Evolutionary conservation across 805 yeast genomes (phyloP).

Genomic region (Starmerella tilneyi): DNA sequence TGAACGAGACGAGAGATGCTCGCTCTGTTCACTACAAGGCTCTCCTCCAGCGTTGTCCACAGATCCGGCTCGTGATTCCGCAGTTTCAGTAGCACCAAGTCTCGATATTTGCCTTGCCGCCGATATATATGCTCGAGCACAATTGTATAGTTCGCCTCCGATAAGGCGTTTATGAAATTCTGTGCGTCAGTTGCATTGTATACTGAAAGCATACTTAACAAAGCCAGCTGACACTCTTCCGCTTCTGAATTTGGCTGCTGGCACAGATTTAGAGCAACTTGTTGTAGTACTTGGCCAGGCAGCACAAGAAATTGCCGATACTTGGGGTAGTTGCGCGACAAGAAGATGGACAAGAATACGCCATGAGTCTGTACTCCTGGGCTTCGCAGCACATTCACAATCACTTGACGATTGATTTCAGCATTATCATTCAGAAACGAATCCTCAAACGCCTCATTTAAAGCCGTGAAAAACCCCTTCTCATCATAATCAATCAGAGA

Average conservation of each 20-base stretch:
- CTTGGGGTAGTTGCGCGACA: conserved; percentile 74
- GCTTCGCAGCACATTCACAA: conserved; percentile 54
- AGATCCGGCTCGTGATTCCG: conserved; percentile 1
- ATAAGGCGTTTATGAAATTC: conserved; percentile 41
- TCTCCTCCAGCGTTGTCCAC: conserved; percentile 10
- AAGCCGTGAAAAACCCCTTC: conserved; percentile 46
- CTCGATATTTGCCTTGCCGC: conserved; percentile 7
- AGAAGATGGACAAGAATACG: conserved; percentile 53
- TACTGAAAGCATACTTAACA: conserved; percentile 58
- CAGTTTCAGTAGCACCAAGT: conserved; percentile 13
- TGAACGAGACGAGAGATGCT: conserved; percentile 1
- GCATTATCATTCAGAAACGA: conserved; percentile 50
- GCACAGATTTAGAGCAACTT: conserved; percentile 12
- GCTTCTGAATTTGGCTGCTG: conserved; percentile 26
- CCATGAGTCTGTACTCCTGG: conserved; percentile 24
- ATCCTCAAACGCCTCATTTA: conserved; percentile 81
- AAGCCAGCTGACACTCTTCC: conserved; percentile 53
- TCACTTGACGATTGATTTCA: conserved; percentile 57
- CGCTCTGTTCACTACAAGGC: conserved; percentile 3
- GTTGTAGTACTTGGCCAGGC: conserved; percentile 36
- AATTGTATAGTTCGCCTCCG: conserved; percentile 45
- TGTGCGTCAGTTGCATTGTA: conserved; percentile 51
- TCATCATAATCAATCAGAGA: conserved; percentile 11
- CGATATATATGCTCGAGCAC: conserved; percentile 52
- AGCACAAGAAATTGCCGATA: conserved; percentile 72